Evolutionary conservation across 1,284 basidiomycete genomes (phyloP), one percentile per base, ranked within the genome.

Genomic region (Violaceomyces palustris): DNA sequence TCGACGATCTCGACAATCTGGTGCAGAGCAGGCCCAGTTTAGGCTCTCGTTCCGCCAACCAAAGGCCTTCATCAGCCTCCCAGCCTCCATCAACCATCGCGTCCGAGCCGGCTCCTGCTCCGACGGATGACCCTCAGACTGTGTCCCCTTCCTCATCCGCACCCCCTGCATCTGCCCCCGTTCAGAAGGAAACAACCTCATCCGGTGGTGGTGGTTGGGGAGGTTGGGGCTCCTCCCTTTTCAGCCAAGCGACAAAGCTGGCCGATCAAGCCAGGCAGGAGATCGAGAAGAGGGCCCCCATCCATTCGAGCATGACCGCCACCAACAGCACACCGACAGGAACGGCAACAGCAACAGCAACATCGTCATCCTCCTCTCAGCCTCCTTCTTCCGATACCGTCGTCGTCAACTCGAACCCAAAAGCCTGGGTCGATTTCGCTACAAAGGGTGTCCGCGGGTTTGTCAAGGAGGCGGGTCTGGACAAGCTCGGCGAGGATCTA

Each of bases 131-230:
- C 27, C 27, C 35, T 11, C 27, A 21, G 2, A 9, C 19, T 15
- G 10, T 19, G 17, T 17, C 5, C 23, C 15, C 17, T 11, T 18
- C n/a, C 6, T 25, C 18, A 22, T 24, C 6, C 21, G 23, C 23
- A 22, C 23, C 21, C 21, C 34, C 12, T 3, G 21, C 15, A 19
- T 24, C 1, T 22, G 34, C 17, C 23, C 34, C 9, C 38, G 19
- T 39, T 27, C 12, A n/a, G 24, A 14, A 15, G 24, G 26, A 22
- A 15, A n/a, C 18, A 14, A 26, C 7, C 18, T 7, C 24, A 17
- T 38, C 35, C 24, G 11, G 24, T 1, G 87, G 86, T 6, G 89
- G 88, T 0, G 84, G 86, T 17, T 87, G 81, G 26, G 86, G 78
- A 6, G 86, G 77, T 9, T 82, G 79, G 34, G 80, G 76, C 54